phyloP scores from a whole-genome alignment of 306 rosid species.

The Erythrophleum fordii region DNA sequence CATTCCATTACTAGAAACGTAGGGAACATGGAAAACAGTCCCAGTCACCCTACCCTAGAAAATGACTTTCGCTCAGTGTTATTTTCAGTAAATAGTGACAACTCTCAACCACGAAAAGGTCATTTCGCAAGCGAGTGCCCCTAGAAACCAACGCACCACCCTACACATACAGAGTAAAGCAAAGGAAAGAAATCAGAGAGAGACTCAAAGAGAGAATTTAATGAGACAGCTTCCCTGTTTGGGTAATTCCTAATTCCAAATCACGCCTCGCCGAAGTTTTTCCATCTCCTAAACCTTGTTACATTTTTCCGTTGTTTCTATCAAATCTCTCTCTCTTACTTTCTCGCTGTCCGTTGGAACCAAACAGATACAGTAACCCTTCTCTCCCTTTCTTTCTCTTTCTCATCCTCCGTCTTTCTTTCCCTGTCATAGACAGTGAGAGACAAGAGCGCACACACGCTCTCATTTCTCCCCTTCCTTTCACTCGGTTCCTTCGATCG shows the following conservation, averaged over 20 bases:
- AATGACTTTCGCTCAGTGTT: background rate
- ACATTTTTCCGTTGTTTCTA: constrained; percentile 33
- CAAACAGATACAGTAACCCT: constrained; percentile 47
- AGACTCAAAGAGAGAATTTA: background rate
- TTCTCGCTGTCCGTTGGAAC: constrained; percentile 68
- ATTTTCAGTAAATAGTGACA: constrained; percentile 8
- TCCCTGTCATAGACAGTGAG: constrained; percentile 39
- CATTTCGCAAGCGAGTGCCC: constrained; percentile 38
- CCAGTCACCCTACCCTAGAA: background rate
- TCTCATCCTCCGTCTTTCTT: constrained; percentile 22
- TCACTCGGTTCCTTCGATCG: constrained; percentile 19
- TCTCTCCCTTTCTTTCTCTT: constrained; percentile 8
- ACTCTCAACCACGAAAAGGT: constrained; percentile 27
- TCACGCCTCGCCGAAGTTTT: background rate
- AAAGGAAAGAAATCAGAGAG: background rate
- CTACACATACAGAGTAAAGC: background rate
- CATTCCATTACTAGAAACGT: too few species aligned
- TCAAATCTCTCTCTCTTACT: constrained; percentile 35
- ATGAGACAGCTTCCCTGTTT: constrained; percentile 27
- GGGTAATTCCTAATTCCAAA: constrained; percentile 37
- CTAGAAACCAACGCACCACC: constrained; percentile 6
- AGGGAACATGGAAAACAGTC: too few species aligned
- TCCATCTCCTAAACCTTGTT: background rate
- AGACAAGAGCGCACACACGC: constrained; percentile 36
- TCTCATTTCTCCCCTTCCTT: background rate